Conservation (phyloP, 371 early-diverging fungal genomes). For the Mortierella sp. region DNA sequence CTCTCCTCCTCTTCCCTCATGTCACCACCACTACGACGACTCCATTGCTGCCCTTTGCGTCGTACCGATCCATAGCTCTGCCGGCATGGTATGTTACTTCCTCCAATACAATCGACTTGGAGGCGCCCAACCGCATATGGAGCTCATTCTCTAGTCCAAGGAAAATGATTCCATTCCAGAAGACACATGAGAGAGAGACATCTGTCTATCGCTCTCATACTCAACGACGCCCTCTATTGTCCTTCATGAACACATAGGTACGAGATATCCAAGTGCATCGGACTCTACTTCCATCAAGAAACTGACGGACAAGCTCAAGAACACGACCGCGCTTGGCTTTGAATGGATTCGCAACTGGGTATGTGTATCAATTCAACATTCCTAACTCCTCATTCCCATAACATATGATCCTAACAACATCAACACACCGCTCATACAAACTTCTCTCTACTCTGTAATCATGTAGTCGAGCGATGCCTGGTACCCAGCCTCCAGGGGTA, state of each 20-base stretch:
- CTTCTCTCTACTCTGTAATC: background rate
- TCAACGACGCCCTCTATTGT: no score
- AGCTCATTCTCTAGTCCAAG: no score
- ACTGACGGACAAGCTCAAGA: conserved; percentile 16
- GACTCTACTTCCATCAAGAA: conserved; percentile 2
- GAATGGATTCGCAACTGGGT: conserved; percentile 45
- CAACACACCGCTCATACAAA: background rate
- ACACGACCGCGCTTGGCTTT: conserved; percentile 11
- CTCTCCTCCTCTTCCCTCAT: background rate
- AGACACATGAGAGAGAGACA: no score
- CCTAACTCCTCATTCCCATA: no score
- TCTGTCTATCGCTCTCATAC: no score
- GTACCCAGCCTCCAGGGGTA: conserved; percentile 16
- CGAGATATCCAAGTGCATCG: conserved; percentile 30
- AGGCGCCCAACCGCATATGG: no score
- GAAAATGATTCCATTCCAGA: no score
- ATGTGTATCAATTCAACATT: no score
- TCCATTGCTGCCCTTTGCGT: no score
- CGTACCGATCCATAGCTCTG: conserved; percentile 13
- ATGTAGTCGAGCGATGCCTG: conserved; percentile 3
- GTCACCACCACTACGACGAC: no score
- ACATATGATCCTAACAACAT: background rate
- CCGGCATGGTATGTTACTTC: conserved; percentile 26
- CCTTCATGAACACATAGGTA: conserved; percentile 15
- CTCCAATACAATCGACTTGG: background rate